phyloP scores from a whole-genome alignment of 164 flowering plant genomes.

The Paratinospora sagittata region DNA sequence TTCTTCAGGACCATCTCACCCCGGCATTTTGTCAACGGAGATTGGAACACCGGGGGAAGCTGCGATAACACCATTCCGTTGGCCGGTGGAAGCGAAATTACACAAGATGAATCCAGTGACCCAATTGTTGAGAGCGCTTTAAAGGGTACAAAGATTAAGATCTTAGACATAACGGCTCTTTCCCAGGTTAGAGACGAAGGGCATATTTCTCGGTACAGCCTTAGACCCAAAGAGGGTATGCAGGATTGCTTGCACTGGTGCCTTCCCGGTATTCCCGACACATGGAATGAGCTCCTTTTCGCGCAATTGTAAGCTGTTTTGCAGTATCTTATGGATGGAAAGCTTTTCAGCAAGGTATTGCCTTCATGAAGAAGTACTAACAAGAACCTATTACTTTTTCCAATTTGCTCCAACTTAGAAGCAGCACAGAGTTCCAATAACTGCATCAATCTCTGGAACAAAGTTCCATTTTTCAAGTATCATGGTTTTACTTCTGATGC shows the following conservation, averaged over 20 bases:
- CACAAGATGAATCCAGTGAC: conserved; percentile 56
- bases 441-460: neutral
- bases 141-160: conserved; percentile 45
- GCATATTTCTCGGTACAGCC: conserved; percentile 52
- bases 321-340: neutral
- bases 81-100: conserved; percentile 46
- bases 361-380: neutral
- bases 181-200: conserved; percentile 72
- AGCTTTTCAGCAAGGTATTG: neutral
- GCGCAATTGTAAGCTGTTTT: conserved; percentile 39
- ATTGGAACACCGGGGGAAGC: conserved; percentile 78
- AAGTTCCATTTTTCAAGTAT: neutral
- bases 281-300: conserved; percentile 74
- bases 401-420: neutral
- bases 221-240: conserved; percentile 26
- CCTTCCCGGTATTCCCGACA: conserved; percentile 76
- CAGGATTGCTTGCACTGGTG: conserved; percentile 93
- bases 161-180: conserved; percentile 64
- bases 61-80: conserved; percentile 54
- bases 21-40: conserved; percentile 64
- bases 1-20: conserved; percentile 74
- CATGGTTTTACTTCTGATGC: neutral
- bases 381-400: neutral
- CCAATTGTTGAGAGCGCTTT: conserved; percentile 44
- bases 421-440: neutral